These are phyloP conservation scores for Trypanosoma boissoni DNA, from an alignment of 208 protist genomes.

Conservation along the genomic window DNA sequence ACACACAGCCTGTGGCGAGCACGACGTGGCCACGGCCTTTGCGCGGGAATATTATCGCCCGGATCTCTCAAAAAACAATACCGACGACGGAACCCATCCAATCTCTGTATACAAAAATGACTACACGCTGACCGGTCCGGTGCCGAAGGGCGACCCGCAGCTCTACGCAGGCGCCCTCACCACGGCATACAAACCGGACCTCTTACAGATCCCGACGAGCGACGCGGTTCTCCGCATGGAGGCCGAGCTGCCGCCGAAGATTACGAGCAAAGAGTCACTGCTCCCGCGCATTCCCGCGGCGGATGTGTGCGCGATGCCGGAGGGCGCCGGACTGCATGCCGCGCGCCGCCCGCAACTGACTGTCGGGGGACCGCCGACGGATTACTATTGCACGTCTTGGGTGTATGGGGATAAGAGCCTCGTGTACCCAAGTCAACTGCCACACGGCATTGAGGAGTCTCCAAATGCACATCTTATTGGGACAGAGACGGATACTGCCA, in stretches of 20 bases:
- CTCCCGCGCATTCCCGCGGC: constrained; percentile 28
- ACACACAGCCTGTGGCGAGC: constrained; percentile 12
- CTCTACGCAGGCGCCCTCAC: constrained; percentile 54
- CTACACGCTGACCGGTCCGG: constrained; percentile 35
- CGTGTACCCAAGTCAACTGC: constrained; percentile 70
- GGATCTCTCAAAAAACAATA: constrained; percentile 34
- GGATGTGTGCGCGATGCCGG: constrained; percentile 1
- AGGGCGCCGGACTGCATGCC: constrained; percentile 13
- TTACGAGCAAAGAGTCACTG: constrained; percentile 59
- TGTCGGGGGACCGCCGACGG: constrained; percentile 17
- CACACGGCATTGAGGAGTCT: constrained; percentile 48
- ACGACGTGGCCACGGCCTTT: constrained; percentile 31
- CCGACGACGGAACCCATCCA: constrained; percentile 42
- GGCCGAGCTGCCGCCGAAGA: constrained; percentile 60
- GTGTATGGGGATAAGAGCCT: constrained; percentile 67
- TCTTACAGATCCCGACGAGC: constrained; percentile 40
- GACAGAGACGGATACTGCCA: constrained; percentile 53
- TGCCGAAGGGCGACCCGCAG: constrained; percentile 19
- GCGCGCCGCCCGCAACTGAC: constrained; percentile 29
- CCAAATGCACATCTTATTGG: constrained; percentile 42
- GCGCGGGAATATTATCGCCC: constrained; percentile 31
- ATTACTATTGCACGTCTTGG: constrained; percentile 72
- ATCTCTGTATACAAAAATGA: constrained; percentile 64
- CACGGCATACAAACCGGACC: constrained; percentile 45
- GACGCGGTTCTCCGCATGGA: constrained; percentile 35